phyloP scores from a whole-genome alignment of 2,329 filamentous ascomycete genomes.

The Exophiala alcalophila region DNA sequence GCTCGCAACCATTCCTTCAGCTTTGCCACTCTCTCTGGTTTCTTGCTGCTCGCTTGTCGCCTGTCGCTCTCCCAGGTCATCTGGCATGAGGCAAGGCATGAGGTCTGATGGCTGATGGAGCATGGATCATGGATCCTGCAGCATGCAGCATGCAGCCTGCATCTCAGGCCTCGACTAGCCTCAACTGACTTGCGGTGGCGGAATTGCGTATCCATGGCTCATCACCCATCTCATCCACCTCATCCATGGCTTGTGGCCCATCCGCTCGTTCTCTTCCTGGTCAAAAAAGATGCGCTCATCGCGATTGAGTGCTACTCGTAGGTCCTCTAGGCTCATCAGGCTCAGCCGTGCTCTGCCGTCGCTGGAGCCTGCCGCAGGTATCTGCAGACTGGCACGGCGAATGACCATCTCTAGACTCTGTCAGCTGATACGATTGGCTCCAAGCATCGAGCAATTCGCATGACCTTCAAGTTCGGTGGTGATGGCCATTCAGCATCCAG shows the following conservation, averaged over 20 bases:
- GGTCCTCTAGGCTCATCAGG: too few species aligned
- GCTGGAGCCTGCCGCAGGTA: too few species aligned
- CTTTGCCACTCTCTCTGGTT: too few species aligned
- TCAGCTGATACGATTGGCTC: constrained; percentile 24
- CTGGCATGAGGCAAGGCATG: not conserved
- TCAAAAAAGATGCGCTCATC: too few species aligned
- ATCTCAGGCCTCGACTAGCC: not conserved
- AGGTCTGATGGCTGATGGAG: too few species aligned
- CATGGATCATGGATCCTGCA: not conserved
- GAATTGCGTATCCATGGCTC: constrained; percentile 20
- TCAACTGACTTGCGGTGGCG: constrained; percentile 13
- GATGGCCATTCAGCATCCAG: constrained; percentile 2
- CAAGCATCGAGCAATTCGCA: constrained; percentile 6
- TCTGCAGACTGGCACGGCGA: constrained; percentile 8
- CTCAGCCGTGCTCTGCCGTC: too few species aligned
- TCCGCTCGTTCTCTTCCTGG: too few species aligned
- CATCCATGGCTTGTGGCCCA: too few species aligned
- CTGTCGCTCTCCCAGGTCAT: not conserved
- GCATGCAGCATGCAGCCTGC: too few species aligned
- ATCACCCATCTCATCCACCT: too few species aligned
- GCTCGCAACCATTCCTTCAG: too few species aligned
- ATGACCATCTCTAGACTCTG: constrained; percentile 5
- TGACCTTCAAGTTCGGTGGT: too few species aligned
- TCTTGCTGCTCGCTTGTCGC: not conserved
- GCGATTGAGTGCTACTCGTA: not conserved